Evolutionary conservation across 352 stramenopile genomes (phyloP), one percentile per base, ranked within the genome.

Genomic region (Aphanomyces euteiches): DNA sequence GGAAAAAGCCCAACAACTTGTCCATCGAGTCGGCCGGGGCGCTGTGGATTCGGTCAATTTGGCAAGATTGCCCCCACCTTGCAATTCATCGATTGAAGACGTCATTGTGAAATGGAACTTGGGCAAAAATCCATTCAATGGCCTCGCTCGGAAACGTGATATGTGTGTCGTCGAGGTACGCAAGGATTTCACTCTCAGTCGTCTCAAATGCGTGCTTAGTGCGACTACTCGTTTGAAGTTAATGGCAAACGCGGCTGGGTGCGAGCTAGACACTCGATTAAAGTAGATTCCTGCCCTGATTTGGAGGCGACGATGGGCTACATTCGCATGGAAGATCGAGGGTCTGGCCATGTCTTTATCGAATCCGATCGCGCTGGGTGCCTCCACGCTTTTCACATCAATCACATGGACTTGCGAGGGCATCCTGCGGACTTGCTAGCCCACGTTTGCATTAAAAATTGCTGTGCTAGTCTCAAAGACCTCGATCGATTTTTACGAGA

Each of bases 401-500:
- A 50, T n/a, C 10, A 50, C 43, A n/a, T 12, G 10, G 43, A 50
- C 43, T n/a, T n/a, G 10, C 10, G 43, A n/a, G 43, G 43, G 1
- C 43, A 50, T n/a, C 17, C 17, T n/a, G 43, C 17, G 0, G 43
- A 50, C 10, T 50, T 12, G 43, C 43, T 50, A 3, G 43, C 43
- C 43, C 17, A 12, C 10, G 43, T n/a, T 50, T 12, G 43, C 10
- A 50, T 50, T 2, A 50, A 50, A n/a, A 50, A 50, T n/a, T n/a
- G 43, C 10, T 50, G 43, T 50, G 43, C 10, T n/a, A 50, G 17
- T n/a, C 43, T 50, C 17, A n/a, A 15, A 8, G 43, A 50, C 43
- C 10, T 50, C 17, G 43, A 50, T 50, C 43, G 43, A 50, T 50
- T 50, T 50, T n/a, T 50, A n/a, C 43, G 43, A n/a, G 43, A 50